Evolutionary conservation across 345 rosid species (phyloP).

Genomic region (Syzygium aqueum): DNA sequence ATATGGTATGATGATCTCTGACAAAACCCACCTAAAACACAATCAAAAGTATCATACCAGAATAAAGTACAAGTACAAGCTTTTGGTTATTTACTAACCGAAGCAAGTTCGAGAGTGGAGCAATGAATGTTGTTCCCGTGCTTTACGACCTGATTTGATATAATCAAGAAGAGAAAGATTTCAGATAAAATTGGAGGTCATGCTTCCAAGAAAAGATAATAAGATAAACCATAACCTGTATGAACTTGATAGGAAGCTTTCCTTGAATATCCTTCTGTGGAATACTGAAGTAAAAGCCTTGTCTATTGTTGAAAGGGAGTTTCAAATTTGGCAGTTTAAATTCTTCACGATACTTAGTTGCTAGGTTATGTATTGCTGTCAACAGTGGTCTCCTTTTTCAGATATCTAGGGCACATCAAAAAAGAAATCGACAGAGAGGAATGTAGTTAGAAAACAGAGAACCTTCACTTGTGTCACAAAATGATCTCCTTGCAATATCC

Average conservation of each 20-base stretch:
- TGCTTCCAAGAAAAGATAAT: background rate
- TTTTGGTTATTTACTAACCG: slow-evolving; percentile 47
- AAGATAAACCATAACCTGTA: slow-evolving; percentile 49
- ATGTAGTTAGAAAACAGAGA: background rate
- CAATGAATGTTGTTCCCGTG: slow-evolving; percentile 92
- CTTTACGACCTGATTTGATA: slow-evolving; percentile 55
- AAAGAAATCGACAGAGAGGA: background rate
- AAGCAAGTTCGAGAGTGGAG: slow-evolving; percentile 90
- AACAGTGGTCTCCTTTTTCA: background rate
- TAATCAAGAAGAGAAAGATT: slow-evolving; percentile 10
- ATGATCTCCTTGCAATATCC: slow-evolving; percentile 88
- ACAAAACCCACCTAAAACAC: background rate
- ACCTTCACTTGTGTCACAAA: slow-evolving; percentile 99
- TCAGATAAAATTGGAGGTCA: slow-evolving; percentile 1
- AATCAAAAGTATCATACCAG: background rate
- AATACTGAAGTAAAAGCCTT: slow-evolving; percentile 96
- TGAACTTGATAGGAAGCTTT: slow-evolving; percentile 86
- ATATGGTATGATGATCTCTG: background rate
- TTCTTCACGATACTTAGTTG: slow-evolving; percentile 83
- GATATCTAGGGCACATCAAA: background rate
- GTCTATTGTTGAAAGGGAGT: slow-evolving; percentile 91
- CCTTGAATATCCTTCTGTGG: slow-evolving; percentile 80
- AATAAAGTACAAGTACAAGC: background rate
- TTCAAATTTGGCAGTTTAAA: slow-evolving; percentile 81
- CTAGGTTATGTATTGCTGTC: slow-evolving; percentile 87